phyloP scores from a whole-genome alignment of 2,329 filamentous ascomycete species.

The Fusarium hainanense region DNA sequence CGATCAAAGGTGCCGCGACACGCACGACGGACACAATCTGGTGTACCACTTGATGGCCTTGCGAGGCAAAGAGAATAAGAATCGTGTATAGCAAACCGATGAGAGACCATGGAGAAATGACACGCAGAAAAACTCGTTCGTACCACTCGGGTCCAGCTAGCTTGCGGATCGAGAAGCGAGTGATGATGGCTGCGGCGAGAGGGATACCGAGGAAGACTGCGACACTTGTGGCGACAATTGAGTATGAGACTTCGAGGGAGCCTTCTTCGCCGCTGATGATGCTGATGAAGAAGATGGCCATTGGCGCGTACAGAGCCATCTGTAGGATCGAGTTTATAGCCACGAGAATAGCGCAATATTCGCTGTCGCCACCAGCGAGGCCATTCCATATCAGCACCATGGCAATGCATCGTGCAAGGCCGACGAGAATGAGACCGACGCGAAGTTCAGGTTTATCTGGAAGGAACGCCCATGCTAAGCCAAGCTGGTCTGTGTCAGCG shows the following conservation, averaged over 20 bases:
- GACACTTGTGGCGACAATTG: slow-evolving; percentile 80
- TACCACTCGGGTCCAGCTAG: slow-evolving; percentile 71
- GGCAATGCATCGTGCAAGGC: slow-evolving; percentile 75
- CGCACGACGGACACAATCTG: slow-evolving; percentile 86
- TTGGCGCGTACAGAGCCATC: slow-evolving; percentile 77
- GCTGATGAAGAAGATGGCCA: slow-evolving; percentile 76
- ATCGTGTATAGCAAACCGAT: slow-evolving; percentile 90
- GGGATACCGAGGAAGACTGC: slow-evolving; percentile 89
- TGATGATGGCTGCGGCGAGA: slow-evolving; percentile 81
- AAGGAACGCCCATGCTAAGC: slow-evolving; percentile 74
- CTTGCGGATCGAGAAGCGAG: slow-evolving; percentile 70
- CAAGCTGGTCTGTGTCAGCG: slow-evolving; percentile 59
- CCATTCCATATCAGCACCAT: slow-evolving; percentile 75
- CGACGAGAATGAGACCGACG: slow-evolving; percentile 82
- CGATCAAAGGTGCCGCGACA: slow-evolving; percentile 81
- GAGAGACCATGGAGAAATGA: slow-evolving; percentile 77
- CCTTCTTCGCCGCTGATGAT: slow-evolving; percentile 68
- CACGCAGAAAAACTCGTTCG: slow-evolving; percentile 74
- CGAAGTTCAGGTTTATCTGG: slow-evolving; percentile 68
- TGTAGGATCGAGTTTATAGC: slow-evolving; percentile 80
- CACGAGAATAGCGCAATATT: slow-evolving; percentile 86
- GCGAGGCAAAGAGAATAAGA: slow-evolving; percentile 84
- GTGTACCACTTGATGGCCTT: slow-evolving; percentile 79
- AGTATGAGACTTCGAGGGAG: slow-evolving; percentile 63
- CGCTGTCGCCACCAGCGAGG: slow-evolving; percentile 76